Base-by-base conservation (phyloP, 2,329 filamentous ascomycete species). In the Fusarium agapanthi region DNA sequence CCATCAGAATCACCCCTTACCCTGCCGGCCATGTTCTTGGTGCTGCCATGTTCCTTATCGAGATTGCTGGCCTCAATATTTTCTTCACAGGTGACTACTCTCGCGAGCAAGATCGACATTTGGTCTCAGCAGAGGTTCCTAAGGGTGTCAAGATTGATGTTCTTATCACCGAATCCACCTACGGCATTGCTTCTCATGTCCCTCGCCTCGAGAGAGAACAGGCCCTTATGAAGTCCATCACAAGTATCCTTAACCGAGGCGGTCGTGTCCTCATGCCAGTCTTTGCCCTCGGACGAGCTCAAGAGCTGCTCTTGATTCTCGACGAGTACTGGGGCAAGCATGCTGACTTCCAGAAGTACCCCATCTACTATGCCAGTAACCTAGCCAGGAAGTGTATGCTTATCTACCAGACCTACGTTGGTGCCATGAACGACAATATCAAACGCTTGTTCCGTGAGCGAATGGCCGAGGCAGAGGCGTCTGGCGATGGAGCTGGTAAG, bases 361-460 rank as follows among this genome's bases (percentile, higher is more conserved):
- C 96, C 10, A 98, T 99, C 70, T 99, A 98, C 85, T 99, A 98
- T 81, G 97, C 97, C 61, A 96, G 94, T 77, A 97, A 97, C 77
- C 89, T 98, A 45, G 96, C 96, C 2, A 88, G 95, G 71, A 96
- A 97, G 82, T 99, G 96, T 84, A 99, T 99, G 96, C 90, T 98
- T 35, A 95, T 98, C 7, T 99, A 99, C 80, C 96, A 98, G 81
- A 99, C 96, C 4, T 99, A 98, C 78, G 94, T 98, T 54, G 94
- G 95, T 54, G 95, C 95, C 61, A 99, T 99, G 96, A 99, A 99
- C 80, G 95, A 98, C 79, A 98, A 98, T 78, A 98, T 99, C 85
- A 98, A 97, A 81, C 90, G 94, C 16, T 88, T 97, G n/a, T 98
- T 98, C 83, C 89, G 93, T 59, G 95, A 97, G 81, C 91, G 94